Evolutionary conservation across 208 protist genomes (phyloP), one percentile per base, ranked within the genome.

Genomic region (Acanthamoeba castellanii): DNA sequence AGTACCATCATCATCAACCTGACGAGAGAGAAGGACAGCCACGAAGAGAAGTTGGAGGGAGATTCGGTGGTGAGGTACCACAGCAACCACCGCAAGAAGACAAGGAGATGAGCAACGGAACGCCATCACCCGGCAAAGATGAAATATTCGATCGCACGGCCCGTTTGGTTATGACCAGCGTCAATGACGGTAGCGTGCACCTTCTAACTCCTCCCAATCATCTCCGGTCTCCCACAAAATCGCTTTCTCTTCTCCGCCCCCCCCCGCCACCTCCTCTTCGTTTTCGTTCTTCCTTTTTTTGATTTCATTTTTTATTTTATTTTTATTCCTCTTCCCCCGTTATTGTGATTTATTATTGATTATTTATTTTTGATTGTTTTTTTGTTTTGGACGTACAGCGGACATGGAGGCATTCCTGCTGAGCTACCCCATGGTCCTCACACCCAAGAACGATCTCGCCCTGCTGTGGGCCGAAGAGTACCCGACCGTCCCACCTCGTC

Each of bases 391-490:
- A 20, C 50, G 9, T 55, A 18, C 16, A 55, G 50, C 50, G 9
- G 50, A 55, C 50, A 55, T 66, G 59, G 84, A 90, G 84, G 84
- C 84, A 4, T 66, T 90, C 59, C 52, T 90, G 50, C n/a, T 90
- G 55, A 90, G 84, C 84, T 90, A 90, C 20, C 84, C 84, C 8
- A 32, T 90, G 84, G 25, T 90, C 22, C 8, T 61, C 22, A 68
- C 84, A 18, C 30, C 25, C n/a, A 90, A 90, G 84, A 68, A 37
- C 18, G 55, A 90, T 22, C 50, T 90, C 14, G 30, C 30, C 52
- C 30, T 47, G 18, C 25, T 90, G 11, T 90, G 84, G 84, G 32
- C 25, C 50, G n/a, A 37, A 16, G 30, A 50, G 30, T 90, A 66
- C 84, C 3, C 20, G 52, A 34, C 25, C 45, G 6, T 1, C 42